Conservation (phyloP, 23 red algal genomes). For the Agarophyton chilense region DNA sequence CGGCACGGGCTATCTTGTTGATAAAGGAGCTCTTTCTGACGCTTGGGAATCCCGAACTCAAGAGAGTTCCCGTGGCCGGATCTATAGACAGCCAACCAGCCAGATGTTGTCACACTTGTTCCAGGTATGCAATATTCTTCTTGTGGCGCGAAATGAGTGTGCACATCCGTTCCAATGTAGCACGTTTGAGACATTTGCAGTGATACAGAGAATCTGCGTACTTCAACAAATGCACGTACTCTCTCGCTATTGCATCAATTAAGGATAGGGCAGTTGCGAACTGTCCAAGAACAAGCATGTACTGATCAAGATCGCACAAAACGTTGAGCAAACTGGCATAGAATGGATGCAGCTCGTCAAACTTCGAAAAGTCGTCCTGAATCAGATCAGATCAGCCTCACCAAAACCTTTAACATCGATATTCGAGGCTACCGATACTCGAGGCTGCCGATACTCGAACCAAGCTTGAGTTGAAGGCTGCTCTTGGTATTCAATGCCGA, state of each 20-base stretch:
- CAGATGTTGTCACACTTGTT: slow-evolving; percentile 97
- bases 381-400: slow-evolving; percentile 74
- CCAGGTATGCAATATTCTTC: slow-evolving; percentile 86
- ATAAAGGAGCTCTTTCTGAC: slow-evolving; percentile 99
- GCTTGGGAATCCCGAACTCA: slow-evolving; percentile 93
- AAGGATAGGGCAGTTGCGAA: slow-evolving; percentile 74
- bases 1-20: slow-evolving; percentile 90
- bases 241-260: slow-evolving; percentile 85
- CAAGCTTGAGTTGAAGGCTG: slow-evolving; percentile 43
- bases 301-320: slow-evolving; percentile 97
- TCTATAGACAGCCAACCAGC: slow-evolving; percentile 91
- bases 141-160: slow-evolving; percentile 83
- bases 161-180: slow-evolving; percentile 92
- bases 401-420: slow-evolving; percentile 73
- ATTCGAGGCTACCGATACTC: no score
- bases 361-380: slow-evolving; percentile 87
- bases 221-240: slow-evolving; percentile 90
- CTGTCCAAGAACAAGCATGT: slow-evolving; percentile 93
- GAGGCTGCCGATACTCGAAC: no score
- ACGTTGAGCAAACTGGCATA: slow-evolving; percentile 96
- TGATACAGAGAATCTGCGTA: slow-evolving; percentile 96
- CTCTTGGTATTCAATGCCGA: slow-evolving; percentile 32
- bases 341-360: slow-evolving; percentile 94
- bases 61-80: slow-evolving; percentile 81
- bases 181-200: slow-evolving; percentile 92